Evolutionary conservation across 2,329 filamentous ascomycete genomes (phyloP), one percentile per base, ranked within the genome.

Genomic region (Byssoonygena ceratinophila): DNA sequence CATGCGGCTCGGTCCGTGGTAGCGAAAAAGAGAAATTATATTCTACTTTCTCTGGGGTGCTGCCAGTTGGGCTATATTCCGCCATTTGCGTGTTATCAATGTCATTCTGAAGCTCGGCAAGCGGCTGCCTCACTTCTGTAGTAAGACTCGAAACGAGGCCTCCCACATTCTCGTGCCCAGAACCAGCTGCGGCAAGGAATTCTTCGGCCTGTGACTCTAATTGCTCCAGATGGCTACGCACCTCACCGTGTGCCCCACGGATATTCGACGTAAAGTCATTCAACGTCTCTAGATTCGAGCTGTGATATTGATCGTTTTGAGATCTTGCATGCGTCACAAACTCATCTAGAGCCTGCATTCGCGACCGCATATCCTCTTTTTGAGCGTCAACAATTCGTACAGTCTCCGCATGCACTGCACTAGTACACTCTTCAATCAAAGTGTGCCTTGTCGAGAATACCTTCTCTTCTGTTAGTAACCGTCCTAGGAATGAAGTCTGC

Each of bases 351-450:
- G 87, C 86, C 53, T 83, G 80, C 79, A 98, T 90, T 68, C 97
- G 88, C n/a, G 76, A 78, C 55, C 86, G 84, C 64, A 98, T 84
- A 59, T 94, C 87, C 52, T 80, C 78, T 71, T 94, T 86, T 70
- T 98, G 92, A 53, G 85, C 83, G 62, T 91, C 86, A 11, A 97
- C 90, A 54, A 94, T 91, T 5, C 84, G 83, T 27, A 95, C 81
- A 0, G 91, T 96, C 69, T 94, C 86, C 31, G 85, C 84, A 59
- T 98, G 90, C 1, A 97, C 89, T 1, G 87, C 87, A 60, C 86
- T 85, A 0, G 91, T 90, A 0, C 86, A 86, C 6, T 79, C 77
- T 60, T 91, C 87, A 60, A 98, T 91, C 4, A 84, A 83, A n/a
- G 77, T 81, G 61, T 89, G 94, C 20, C 46, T 54, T 31, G 41